Evolutionary conservation across 306 rosid species (phyloP).

Genomic region (Argentina anserina): DNA sequence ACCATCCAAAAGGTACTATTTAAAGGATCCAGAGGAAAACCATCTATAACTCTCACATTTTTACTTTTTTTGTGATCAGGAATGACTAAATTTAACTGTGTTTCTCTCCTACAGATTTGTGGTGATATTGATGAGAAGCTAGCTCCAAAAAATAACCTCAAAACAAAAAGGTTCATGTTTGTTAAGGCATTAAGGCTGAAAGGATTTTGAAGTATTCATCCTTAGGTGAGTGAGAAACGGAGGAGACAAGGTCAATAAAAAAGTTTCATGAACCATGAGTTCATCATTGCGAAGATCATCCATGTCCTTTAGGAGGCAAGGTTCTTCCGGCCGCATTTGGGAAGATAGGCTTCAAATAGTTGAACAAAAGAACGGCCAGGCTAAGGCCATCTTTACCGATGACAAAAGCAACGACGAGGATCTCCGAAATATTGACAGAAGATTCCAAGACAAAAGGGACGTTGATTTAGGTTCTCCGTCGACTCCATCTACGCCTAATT

Average conservation of each 20-base stretch:
- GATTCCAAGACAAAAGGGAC: background rate
- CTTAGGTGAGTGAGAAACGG: background rate
- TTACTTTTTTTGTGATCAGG: background rate
- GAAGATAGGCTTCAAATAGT: slow-evolving; percentile 5
- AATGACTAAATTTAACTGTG: background rate
- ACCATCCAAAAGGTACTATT: background rate
- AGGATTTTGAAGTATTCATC: background rate
- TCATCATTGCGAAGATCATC: background rate
- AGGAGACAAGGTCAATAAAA: no score
- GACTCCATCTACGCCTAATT: slow-evolving; percentile 4
- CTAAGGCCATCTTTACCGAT: background rate
- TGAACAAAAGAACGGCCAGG: background rate
- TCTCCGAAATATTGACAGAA: background rate
- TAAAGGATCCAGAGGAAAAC: background rate
- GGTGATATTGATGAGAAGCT: background rate
- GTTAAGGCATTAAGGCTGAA: background rate
- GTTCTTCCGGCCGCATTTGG: slow-evolving; percentile 1
- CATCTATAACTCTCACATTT: background rate
- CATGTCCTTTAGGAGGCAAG: slow-evolving; percentile 8
- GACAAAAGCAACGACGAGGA: slow-evolving; percentile 6
- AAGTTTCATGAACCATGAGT: background rate
- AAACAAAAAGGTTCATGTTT: background rate
- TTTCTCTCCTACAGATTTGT: background rate
- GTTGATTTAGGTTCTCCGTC: slow-evolving; percentile 1
- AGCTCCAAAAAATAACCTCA: background rate